Conservation (phyloP, 306 rosid species). For the Abrus pulchellus region DNA sequence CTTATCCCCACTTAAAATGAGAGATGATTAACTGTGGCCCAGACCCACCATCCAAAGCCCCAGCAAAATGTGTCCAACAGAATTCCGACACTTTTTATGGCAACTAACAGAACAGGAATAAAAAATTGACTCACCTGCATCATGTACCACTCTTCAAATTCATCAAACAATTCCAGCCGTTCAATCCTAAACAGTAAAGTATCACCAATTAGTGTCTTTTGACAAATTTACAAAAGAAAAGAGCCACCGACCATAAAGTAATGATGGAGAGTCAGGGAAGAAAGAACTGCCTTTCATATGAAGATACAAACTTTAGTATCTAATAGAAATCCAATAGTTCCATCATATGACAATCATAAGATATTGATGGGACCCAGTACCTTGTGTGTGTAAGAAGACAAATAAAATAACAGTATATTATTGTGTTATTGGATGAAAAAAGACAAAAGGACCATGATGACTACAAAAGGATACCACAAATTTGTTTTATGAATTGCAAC, state of each 20-base stretch:
- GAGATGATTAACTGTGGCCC: constrained; percentile 24
- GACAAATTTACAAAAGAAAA: constrained; percentile 38
- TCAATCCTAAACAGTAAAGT: constrained; percentile 74
- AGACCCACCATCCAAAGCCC: constrained; percentile 35
- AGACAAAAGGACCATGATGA: constrained; percentile 31
- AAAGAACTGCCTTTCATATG: constrained; percentile 23
- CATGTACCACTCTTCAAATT: constrained; percentile 99
- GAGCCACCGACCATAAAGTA: constrained; percentile 47
- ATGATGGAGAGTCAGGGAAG: constrained; percentile 22
- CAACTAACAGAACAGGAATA: constrained; percentile 38
- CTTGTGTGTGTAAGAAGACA: background rate
- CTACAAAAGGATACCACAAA: constrained; percentile 21
- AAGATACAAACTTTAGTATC: constrained; percentile 46
- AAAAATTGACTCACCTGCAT: constrained; percentile 81
- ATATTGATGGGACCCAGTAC: constrained; percentile 19
- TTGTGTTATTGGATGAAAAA: constrained; percentile 1
- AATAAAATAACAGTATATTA: constrained; percentile 1
- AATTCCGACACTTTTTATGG: constrained; percentile 33
- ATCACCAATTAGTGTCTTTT: constrained; percentile 52
- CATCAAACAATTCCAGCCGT: constrained; percentile 92
- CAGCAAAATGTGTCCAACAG: constrained; percentile 29
- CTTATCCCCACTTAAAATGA: constrained; percentile 13
- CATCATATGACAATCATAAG: constrained; percentile 42
- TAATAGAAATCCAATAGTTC: constrained; percentile 44
- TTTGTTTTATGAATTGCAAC: constrained; percentile 25